phyloP scores from a whole-genome alignment of 495 filamentous ascomycete species.

The Neurospora sp. region DNA sequence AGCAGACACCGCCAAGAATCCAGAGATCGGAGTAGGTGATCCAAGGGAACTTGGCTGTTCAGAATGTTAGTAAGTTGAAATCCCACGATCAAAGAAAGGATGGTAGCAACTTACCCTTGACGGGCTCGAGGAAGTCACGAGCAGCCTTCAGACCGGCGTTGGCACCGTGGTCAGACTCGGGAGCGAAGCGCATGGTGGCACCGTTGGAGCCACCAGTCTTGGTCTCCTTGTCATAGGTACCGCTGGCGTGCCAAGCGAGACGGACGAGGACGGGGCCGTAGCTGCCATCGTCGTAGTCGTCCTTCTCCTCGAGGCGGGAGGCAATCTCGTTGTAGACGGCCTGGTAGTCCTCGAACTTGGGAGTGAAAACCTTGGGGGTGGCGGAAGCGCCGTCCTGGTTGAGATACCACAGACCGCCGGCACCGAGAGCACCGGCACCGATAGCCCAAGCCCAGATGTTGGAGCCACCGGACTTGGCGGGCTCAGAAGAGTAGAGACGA shows the following conservation, averaged over 20 bases:
- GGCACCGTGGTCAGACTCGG: conserved; percentile 85
- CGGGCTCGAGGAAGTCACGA: conserved; percentile 83
- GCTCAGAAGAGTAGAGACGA: conserved; percentile 67
- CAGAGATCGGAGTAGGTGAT: conserved; percentile 93
- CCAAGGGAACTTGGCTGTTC: conserved; percentile 74
- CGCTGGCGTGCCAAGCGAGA: conserved; percentile 80
- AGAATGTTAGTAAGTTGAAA: conserved; percentile 22
- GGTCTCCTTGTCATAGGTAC: conserved; percentile 83
- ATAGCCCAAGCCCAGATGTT: conserved; percentile 31
- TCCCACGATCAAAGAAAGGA: neutral
- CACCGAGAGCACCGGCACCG: conserved; percentile 46
- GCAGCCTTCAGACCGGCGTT: conserved; percentile 85
- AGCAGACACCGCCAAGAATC: conserved; percentile 78
- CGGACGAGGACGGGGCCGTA: conserved; percentile 85
- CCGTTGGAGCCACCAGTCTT: conserved; percentile 91
- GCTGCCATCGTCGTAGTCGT: conserved; percentile 93
- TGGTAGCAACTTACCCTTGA: conserved; percentile 52
- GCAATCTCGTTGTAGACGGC: conserved; percentile 90
- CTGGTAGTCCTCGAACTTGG: conserved; percentile 84
- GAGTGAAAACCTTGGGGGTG: conserved; percentile 51
- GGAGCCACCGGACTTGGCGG: conserved; percentile 47
- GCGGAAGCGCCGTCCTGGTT: conserved; percentile 37
- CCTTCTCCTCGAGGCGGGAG: conserved; percentile 66
- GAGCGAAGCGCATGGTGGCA: conserved; percentile 94
- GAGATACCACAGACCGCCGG: conserved; percentile 54